Percentiles rank a stretch among this genome's conserved stretches.
Conservation (phyloP, 73 alveolate genomes). For the Tetrahymena elliotti region DNA sequence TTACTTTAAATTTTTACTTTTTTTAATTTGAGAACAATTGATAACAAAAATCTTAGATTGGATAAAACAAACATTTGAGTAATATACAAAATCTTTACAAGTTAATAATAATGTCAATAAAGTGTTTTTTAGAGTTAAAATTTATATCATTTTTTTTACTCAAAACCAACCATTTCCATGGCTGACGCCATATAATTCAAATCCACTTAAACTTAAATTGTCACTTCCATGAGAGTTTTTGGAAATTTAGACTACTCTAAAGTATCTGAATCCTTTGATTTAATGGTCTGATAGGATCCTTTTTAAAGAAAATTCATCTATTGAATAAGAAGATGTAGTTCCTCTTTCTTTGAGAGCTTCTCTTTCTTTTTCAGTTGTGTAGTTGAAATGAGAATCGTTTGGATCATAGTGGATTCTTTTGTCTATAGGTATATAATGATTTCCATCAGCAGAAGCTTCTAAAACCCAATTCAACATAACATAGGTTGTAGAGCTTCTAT, state of each 20-base stretch:
- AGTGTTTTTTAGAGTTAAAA: too few relatives aligned
- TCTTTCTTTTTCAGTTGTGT: constrained; percentile 61
- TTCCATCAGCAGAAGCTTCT: constrained; percentile 85
- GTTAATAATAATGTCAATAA: too few relatives aligned
- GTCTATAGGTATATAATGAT: constrained; percentile 76
- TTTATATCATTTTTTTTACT: not conserved
- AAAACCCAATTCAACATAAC: constrained; percentile 90
- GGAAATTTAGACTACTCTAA: constrained; percentile 77
- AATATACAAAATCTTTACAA: too few relatives aligned
- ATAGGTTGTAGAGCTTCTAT: constrained; percentile 81
- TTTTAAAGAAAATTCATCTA: constrained; percentile 42
- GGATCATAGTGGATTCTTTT: constrained; percentile 64
- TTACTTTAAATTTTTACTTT: too few relatives aligned
- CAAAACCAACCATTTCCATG: constrained; percentile 65
- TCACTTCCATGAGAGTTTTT: constrained; percentile 82
- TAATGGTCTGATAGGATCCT: constrained; percentile 38
- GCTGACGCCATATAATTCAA: constrained; percentile 89
- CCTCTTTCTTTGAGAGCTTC: constrained; percentile 50
- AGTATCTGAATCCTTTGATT: constrained; percentile 78
- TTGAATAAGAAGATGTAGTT: constrained; percentile 83
- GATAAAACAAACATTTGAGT: too few relatives aligned
- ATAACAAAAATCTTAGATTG: too few relatives aligned
- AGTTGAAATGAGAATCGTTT: constrained; percentile 48
- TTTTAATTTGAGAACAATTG: too few relatives aligned
- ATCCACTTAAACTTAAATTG: constrained; percentile 76